phyloP scores from a whole-genome alignment of 2,329 filamentous ascomycete species.

The Bipolaris oryzae region DNA sequence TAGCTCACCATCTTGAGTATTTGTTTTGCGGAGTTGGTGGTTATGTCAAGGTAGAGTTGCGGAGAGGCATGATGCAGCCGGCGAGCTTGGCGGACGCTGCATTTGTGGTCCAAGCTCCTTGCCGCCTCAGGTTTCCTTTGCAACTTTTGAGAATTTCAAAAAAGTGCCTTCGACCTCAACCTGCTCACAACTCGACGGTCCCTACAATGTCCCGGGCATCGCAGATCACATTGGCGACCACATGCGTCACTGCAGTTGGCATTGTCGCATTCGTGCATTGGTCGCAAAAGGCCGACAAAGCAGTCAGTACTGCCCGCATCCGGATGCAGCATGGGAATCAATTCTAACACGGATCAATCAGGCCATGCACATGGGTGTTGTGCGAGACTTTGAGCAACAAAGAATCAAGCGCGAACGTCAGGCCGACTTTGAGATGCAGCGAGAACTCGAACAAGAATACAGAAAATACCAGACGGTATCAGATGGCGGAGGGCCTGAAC shows the following conservation, averaged over 20 bases:
- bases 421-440: constrained; percentile 93
- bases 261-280: constrained; percentile 89
- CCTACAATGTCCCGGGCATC: constrained; percentile 82
- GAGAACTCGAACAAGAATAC: constrained; percentile 84
- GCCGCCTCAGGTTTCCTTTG: constrained; percentile 22
- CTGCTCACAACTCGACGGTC: constrained; percentile 2
- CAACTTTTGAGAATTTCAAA: constrained; percentile 10
- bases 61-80: constrained; percentile 35
- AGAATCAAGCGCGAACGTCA: constrained; percentile 87
- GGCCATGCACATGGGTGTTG: constrained; percentile 95
- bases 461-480: constrained; percentile 81
- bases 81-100: constrained; percentile 30
- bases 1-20: constrained; percentile 36
- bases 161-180: constrained; percentile 1
- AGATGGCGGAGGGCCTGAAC: constrained; percentile 41
- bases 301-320: constrained; percentile 60
- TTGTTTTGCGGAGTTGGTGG: constrained; percentile 19
- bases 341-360: constrained; percentile 53
- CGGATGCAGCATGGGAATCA: constrained; percentile 17
- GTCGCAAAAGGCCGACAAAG: constrained; percentile 81
- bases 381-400: constrained; percentile 94
- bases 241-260: constrained; percentile 73
- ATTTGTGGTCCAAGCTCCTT: constrained; percentile 41
- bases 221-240: constrained; percentile 81
- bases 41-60: constrained; percentile 28